Evolutionary conservation across 1,139 yeast species (phyloP).

Genomic region (Debaryomyces udenii): DNA sequence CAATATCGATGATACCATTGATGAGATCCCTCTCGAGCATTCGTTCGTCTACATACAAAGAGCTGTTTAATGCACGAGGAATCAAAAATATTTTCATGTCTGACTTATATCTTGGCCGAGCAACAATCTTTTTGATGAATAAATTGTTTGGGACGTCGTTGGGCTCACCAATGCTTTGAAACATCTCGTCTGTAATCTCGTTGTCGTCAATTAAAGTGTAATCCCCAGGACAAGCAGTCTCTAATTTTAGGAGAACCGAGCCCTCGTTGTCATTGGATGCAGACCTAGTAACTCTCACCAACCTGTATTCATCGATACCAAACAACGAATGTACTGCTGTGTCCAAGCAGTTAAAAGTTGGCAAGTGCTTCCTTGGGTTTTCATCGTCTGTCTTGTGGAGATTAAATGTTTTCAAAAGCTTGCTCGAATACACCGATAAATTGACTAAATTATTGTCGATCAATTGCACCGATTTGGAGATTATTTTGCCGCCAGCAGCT

Average conservation of each 20-base stretch:
- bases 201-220: constrained; percentile 51
- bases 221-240: constrained; percentile 59
- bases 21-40: constrained; percentile 55
- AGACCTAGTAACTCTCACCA: constrained; percentile 56
- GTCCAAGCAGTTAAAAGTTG: constrained; percentile 49
- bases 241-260: constrained; percentile 52
- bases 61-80: constrained; percentile 33
- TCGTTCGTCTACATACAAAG: constrained; percentile 52
- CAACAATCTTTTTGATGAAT: constrained; percentile 49
- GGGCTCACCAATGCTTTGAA: constrained; percentile 39
- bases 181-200: constrained; percentile 46
- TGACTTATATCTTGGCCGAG: constrained; percentile 55
- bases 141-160: constrained; percentile 49
- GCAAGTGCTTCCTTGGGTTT: constrained; percentile 18
- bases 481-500: constrained; percentile 11
- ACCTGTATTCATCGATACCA: constrained; percentile 42
- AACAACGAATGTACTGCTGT: constrained; percentile 50
- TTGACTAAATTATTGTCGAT: constrained; percentile 43
- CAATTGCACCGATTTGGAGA: constrained; percentile 32
- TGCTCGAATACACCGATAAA: constrained; percentile 38
- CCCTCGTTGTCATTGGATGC: constrained; percentile 56
- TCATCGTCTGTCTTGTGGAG: constrained; percentile 11
- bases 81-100: constrained; percentile 53
- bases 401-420: constrained; percentile 35
- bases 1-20: constrained; percentile 48